These are phyloP conservation scores for Cadophora sp. DNA, from an alignment of 2,329 filamentous ascomycete species.

Conservation along the genomic window DNA sequence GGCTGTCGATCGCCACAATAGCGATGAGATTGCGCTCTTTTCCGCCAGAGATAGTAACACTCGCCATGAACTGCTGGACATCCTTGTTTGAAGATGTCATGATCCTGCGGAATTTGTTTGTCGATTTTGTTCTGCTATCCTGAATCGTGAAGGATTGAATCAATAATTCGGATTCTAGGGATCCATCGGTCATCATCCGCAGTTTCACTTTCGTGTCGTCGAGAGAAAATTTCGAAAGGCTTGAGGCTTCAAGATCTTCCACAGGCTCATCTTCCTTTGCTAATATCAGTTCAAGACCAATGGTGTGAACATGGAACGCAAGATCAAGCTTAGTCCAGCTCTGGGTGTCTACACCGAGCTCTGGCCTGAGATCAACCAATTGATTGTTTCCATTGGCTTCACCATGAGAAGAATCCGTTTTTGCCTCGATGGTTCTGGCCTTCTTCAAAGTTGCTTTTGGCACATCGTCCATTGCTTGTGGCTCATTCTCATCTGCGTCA, in stretches of 20 bases:
- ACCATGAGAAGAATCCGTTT: constrained; percentile 11
- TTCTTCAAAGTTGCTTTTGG: constrained; percentile 53
- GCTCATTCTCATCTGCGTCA: constrained; percentile 73
- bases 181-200: constrained; percentile 89
- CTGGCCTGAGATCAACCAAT: constrained; percentile 67
- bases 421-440: constrained; percentile 32
- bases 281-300: constrained; percentile 86
- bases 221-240: constrained; percentile 91
- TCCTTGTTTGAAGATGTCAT: constrained; percentile 97
- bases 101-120: constrained; percentile 96
- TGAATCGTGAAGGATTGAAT: constrained; percentile 95
- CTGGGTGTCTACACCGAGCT: constrained; percentile 71
- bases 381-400: constrained; percentile 46
- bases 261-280: constrained; percentile 79
- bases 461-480: constrained; percentile 78
- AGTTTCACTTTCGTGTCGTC: constrained; percentile 93
- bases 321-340: constrained; percentile 95
- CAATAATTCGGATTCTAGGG: constrained; percentile 89
- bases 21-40: constrained; percentile 83
- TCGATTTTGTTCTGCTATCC: constrained; percentile 86
- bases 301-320: constrained; percentile 85
- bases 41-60: constrained; percentile 88
- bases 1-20: constrained; percentile 93
- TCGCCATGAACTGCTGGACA: constrained; percentile 98
- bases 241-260: constrained; percentile 77